Evolutionary conservation across 805 yeast species (phyloP), one percentile per base, ranked within the genome.

Genomic region (Candida boidinii): DNA sequence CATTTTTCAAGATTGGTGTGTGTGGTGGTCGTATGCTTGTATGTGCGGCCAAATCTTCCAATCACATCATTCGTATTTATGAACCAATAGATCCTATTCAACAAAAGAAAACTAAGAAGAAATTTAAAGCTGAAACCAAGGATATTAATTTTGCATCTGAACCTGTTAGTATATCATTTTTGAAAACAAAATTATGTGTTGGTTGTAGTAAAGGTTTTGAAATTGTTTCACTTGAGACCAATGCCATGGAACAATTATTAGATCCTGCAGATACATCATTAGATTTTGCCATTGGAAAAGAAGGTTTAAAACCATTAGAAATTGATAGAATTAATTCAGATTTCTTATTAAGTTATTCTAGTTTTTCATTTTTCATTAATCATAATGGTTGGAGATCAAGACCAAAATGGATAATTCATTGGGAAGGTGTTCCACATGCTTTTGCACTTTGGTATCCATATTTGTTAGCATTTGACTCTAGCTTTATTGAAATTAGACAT

Each of bases 241-340:
- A 84, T 38, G 83, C 78, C 38, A 86, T 83, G 57, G 96, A 92
- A 58, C 77, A 92, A 8, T 70, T 92, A 32, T 65, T 92, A 46
- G 97, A 92, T 60, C 96, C 95, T n/a, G 98, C 97, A 1, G 98
- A 92, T 51, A 94, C 97, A 0, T 86, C 96, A 14, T 66, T 92
- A 34, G 98, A 92, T 50, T 92, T 92, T 63, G 96, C 92, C 11
- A 84, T 76, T 37, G 83, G 75, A 39, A 67, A 81, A 38, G 95
- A 86, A 54, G 75, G 77, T 2, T 69, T 90, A 39, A 83, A 84
- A 48, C 98, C 98, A 14, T 73, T 87, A 55, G 87, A 94, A 4
- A 86, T 92, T 38, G 94, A 90, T 54, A 73, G 95, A 39, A 76
- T 92, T 37, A 92, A 90, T 37, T 76, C 79, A 34, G 92, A 88